Percentiles rank a stretch among this genome's conserved stretches.
phyloP scores from a whole-genome alignment of 352 stramenopile species.

The Pythium aphanidermatum region DNA sequence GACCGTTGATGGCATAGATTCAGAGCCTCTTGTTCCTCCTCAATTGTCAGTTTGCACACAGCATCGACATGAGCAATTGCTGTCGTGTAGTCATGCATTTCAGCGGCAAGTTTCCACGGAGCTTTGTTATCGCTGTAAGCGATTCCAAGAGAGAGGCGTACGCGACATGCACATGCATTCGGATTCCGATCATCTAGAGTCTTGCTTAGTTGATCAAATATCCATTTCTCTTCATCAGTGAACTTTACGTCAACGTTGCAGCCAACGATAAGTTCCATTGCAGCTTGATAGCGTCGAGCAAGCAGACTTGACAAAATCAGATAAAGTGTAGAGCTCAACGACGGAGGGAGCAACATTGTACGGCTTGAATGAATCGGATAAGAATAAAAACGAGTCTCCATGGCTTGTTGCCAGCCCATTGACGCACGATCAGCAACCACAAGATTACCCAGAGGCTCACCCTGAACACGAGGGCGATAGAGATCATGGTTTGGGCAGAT shows the following conservation, averaged over 20 bases:
- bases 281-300: conserved; percentile 90
- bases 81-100: conserved; percentile 87
- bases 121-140: conserved; percentile 90
- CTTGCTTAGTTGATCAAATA: conserved; percentile 95
- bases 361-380: conserved; percentile 97
- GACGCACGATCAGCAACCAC: conserved; percentile 76
- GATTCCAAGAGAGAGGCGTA: conserved; percentile 84
- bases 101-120: conserved; percentile 73
- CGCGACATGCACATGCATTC: conserved; percentile 93
- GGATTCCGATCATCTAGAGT: conserved; percentile 93
- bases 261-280: conserved; percentile 94
- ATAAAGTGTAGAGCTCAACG: conserved; percentile 96
- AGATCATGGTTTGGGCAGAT: conserved; percentile 81
- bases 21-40: conserved; percentile 94
- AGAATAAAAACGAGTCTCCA: conserved; percentile 94
- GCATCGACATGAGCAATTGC: conserved; percentile 90
- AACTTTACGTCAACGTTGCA: conserved; percentile 96
- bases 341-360: conserved; percentile 93
- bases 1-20: conserved; percentile 60
- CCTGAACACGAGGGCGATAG: conserved; percentile 64
- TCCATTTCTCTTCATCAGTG: conserved; percentile 94
- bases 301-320: conserved; percentile 97
- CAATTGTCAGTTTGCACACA: conserved; percentile 88
- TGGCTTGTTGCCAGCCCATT: conserved; percentile 78
- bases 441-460: conserved; percentile 75